phyloP scores from a whole-genome alignment of 2,329 filamentous ascomycete genomes.

The Pseudohalonectria lignicola region DNA sequence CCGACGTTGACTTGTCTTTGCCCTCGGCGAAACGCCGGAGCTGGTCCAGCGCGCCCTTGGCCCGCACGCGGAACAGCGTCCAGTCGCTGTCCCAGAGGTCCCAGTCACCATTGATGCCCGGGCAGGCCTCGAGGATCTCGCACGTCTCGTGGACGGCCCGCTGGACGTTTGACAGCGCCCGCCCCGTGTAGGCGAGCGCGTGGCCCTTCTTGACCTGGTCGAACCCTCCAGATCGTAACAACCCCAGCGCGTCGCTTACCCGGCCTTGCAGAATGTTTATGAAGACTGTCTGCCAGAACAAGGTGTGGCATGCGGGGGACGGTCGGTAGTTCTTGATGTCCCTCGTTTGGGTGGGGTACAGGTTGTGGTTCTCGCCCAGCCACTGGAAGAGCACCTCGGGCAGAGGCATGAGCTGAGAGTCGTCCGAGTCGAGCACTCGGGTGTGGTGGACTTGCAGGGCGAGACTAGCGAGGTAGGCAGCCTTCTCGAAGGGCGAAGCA shows the following conservation, averaged over 20 bases:
- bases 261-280: constrained; percentile 65
- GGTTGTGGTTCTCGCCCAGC: constrained; percentile 66
- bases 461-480: constrained; percentile 66
- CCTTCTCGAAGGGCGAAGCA: constrained; percentile 59
- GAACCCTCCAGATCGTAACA: constrained; percentile 70
- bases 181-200: constrained; percentile 59
- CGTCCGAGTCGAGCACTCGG: constrained; percentile 25
- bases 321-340: constrained; percentile 53
- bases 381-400: constrained; percentile 75
- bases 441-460: constrained; percentile 71
- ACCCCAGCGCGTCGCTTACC: constrained; percentile 50
- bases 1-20: constrained; percentile 28
- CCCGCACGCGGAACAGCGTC: constrained; percentile 70
- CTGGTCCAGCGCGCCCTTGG: constrained; percentile 56
- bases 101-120: constrained; percentile 63
- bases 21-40: constrained; percentile 74
- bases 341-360: constrained; percentile 56
- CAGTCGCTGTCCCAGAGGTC: constrained; percentile 73
- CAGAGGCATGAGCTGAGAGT: constrained; percentile 36
- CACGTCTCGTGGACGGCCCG: constrained; percentile 59
- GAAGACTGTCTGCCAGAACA: constrained; percentile 83
- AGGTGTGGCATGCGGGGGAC: constrained; percentile 62
- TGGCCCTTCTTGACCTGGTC: constrained; percentile 61
- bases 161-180: constrained; percentile 68
- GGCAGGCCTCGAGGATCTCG: constrained; percentile 61